Percentiles rank a stretch among this genome's conserved stretches.
These are phyloP conservation scores for Colletotrichum brevisporum DNA, from an alignment of 2,329 filamentous ascomycete species.

Conservation along the genomic window DNA sequence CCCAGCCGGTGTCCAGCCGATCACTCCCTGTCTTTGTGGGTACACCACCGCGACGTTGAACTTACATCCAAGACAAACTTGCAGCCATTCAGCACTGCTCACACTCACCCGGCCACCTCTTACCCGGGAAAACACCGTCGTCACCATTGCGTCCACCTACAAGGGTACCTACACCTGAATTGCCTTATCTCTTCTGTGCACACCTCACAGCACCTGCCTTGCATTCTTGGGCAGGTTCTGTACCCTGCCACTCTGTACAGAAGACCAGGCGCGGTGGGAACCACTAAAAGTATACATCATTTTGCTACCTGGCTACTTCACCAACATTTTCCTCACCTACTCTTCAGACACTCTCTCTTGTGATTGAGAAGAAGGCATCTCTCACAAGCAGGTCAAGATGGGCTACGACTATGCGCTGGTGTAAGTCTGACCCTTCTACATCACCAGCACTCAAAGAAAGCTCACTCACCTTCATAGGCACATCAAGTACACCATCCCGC, in stretches of 20 bases:
- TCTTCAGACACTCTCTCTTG: background rate
- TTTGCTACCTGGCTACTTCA: constrained; percentile 1
- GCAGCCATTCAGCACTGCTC: background rate
- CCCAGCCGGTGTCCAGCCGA: constrained; percentile 10
- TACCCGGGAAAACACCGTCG: background rate
- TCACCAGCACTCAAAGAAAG: too few relatives aligned
- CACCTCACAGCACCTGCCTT: background rate
- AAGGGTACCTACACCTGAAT: background rate
- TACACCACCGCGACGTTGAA: constrained; percentile 6
- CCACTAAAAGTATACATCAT: background rate
- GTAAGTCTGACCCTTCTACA: constrained; percentile 56
- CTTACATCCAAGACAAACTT: background rate
- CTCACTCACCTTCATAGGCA: constrained; percentile 60
- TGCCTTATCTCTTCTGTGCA: background rate
- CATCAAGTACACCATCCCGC: constrained; percentile 76
- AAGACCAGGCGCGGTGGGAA: background rate
- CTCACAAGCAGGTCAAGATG: constrained; percentile 55
- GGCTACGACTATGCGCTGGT: constrained; percentile 74
- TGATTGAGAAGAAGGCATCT: background rate
- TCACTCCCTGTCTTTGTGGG: background rate
- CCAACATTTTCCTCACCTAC: background rate
- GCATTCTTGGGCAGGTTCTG: constrained; percentile 6
- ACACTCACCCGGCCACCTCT: background rate
- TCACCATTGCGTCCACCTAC: constrained; percentile 30
- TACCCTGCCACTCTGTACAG: background rate